Conservation (phyloP, 257 asterid species). For the Linderniella brevidens region DNA sequence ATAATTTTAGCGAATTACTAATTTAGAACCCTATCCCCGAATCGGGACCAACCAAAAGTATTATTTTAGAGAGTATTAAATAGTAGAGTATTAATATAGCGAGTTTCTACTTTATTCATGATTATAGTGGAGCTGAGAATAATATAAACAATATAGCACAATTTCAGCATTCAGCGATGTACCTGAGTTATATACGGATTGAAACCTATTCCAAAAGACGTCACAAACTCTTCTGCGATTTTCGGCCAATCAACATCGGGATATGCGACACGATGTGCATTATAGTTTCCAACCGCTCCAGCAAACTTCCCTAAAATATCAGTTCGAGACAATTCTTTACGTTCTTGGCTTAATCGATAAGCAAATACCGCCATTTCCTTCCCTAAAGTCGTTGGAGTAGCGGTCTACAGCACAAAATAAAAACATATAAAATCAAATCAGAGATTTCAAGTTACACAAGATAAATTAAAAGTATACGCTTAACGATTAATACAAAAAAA, state of each 20-base stretch:
- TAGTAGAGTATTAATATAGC: no score
- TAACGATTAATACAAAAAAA: background rate
- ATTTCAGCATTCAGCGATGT: background rate
- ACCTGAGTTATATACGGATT: constrained; percentile 45
- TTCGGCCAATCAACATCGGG: constrained; percentile 36
- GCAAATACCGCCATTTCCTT: constrained; percentile 54
- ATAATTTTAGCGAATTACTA: no score
- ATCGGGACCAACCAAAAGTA: no score
- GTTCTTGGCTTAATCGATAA: constrained; percentile 27
- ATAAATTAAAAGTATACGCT: background rate
- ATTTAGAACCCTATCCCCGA: no score
- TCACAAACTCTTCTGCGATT: constrained; percentile 41
- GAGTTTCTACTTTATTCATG: background rate
- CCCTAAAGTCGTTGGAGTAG: constrained; percentile 50
- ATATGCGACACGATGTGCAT: constrained; percentile 45
- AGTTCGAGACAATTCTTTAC: constrained; percentile 15
- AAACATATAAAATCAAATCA: constrained; percentile 1
- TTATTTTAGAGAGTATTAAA: no score
- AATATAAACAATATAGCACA: background rate
- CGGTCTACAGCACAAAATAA: constrained; percentile 23
- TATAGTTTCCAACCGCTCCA: constrained; percentile 64
- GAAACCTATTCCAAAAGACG: constrained; percentile 41
- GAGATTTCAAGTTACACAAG: constrained; percentile 1
- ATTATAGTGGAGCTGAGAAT: constrained; percentile 1
- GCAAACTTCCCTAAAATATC: constrained; percentile 48